These are phyloP conservation scores for Sporothrix pseudoabietina DNA, from an alignment of 2,329 filamentous ascomycete genomes.

Conservation along the genomic window DNA sequence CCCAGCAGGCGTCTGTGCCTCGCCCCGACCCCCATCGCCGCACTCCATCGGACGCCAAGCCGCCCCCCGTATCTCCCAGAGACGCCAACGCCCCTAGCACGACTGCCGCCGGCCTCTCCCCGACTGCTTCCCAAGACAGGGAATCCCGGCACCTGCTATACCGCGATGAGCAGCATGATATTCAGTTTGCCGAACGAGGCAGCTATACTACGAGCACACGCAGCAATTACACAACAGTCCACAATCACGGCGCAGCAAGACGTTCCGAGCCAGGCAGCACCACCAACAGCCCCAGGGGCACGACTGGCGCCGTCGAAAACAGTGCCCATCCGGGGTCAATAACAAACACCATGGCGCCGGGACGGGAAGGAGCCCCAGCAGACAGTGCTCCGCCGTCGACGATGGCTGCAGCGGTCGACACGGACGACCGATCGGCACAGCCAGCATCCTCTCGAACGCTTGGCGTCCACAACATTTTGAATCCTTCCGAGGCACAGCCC, in stretches of 20 bases:
- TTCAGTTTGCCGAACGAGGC: constrained; percentile 30
- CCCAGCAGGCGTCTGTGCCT: constrained; percentile 61
- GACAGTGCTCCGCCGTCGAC: neutral
- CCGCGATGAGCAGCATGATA: constrained; percentile 33
- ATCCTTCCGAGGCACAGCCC: constrained; percentile 44
- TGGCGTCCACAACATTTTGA: constrained; percentile 50
- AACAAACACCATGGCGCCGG: constrained; percentile 17
- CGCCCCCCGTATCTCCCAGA: neutral
- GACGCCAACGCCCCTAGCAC: neutral
- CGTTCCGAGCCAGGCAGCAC: neutral
- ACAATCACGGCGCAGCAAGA: neutral
- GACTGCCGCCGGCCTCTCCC: constrained; percentile 37
- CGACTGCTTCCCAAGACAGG: constrained; percentile 24
- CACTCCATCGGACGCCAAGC: constrained; percentile 29
- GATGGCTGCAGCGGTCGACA: neutral
- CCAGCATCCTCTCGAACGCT: constrained; percentile 42
- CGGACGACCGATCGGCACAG: constrained; percentile 39
- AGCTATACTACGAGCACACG: constrained; percentile 1
- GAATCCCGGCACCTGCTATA: neutral
- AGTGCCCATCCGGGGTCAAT: neutral
- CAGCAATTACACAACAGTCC: neutral
- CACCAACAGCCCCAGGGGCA: constrained; percentile 15
- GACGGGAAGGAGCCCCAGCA: neutral
- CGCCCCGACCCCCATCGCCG: constrained; percentile 55
- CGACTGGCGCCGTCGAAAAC: constrained; percentile 27